Evolutionary conservation across 805 yeast genomes (phyloP).

Genomic region (Lachancea mirantina): DNA sequence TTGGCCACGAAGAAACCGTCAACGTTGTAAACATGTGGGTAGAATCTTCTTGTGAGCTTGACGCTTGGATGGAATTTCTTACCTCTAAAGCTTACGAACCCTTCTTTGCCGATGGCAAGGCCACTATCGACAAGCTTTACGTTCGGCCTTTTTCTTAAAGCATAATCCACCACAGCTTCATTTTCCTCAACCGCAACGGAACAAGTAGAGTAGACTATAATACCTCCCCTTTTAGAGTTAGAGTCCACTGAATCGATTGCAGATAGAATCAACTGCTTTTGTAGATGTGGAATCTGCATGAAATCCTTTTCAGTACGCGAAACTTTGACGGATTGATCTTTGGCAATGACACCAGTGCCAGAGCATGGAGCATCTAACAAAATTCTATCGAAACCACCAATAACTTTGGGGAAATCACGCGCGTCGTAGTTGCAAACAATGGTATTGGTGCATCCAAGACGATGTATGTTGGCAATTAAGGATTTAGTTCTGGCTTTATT

Average conservation of each 20-base stretch:
- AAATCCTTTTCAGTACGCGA: conserved; percentile 94
- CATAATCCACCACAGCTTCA: conserved; percentile 98
- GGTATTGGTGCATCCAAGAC: conserved; percentile 93
- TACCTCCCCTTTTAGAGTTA: conserved; percentile 83
- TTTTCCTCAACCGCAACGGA: conserved; percentile 97
- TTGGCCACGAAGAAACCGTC: conserved; percentile 98
- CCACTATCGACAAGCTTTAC: conserved; percentile 91
- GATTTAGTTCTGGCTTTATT: conserved; percentile 95
- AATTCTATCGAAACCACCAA: conserved; percentile 96
- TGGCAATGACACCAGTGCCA: conserved; percentile 98
- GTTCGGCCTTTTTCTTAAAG: conserved; percentile 91
- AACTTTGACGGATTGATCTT: conserved; percentile 90
- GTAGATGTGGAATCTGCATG: conserved; percentile 92
- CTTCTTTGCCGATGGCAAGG: conserved; percentile 89
- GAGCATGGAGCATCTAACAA: conserved; percentile 98
- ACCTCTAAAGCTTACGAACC: conserved; percentile 89
- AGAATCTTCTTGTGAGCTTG: conserved; percentile 84
- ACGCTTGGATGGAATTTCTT: conserved; percentile 76
- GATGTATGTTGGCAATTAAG: conserved; percentile 92
- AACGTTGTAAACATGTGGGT: conserved; percentile 97
- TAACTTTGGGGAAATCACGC: conserved; percentile 94
- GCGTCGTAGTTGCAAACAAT: conserved; percentile 98
- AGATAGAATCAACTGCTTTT: conserved; percentile 83
- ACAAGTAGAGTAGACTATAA: conserved; percentile 95
- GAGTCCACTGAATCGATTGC: conserved; percentile 98